Base-by-base conservation (phyloP, 202 grass and related monocot genomes). In the Carex arenaria region DNA sequence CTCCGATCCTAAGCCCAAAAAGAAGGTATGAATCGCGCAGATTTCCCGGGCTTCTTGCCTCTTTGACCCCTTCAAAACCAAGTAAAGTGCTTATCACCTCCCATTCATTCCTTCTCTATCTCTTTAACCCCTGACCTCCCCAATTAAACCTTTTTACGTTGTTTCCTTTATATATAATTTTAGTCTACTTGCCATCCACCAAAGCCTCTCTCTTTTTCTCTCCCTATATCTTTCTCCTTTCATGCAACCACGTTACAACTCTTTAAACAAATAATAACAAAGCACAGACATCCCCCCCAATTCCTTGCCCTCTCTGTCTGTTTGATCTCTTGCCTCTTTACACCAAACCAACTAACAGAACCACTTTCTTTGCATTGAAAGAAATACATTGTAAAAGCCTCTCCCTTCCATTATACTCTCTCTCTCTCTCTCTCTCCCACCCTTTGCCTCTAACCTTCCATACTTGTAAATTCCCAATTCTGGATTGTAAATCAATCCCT, bases 161-260 rank as follows among this genome's bases (percentile, higher is more conserved):
- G 20, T 54, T 49, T 61, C 69, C 82, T 78, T 71, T 61, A 3
- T 11, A 40, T 61, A 71, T 72, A 54, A 32, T 7, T 32, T 38
- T 47, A 71, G 19, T 31, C 67, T 78, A 61, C 69, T 61, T 52
- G 85, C 67, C 72, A 65, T 15, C 7, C 76, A 66, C 32, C 28
- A 14, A 1, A 59, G 32, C 81, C 40, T 83, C 54, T 12, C 49
- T n/a, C 14, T 40, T 36, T 61, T 32, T 9, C 18, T 85, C 62
- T 51, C 31, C 28, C n/a, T 61, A 26, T 61, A 30, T 23, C 30
- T 68, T 80, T 69, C 51, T 67, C 43, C 64, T 38, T 85, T 85
- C 86, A 88, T 94, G 88, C 85, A 82, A 87, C 89, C 90, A 95
- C 93, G 85, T 95, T 87, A 28, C 68, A 64, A 13, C 62, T 85